Conservation (phyloP, 139 green algal genomes). For the Chlorella sp. region DNA sequence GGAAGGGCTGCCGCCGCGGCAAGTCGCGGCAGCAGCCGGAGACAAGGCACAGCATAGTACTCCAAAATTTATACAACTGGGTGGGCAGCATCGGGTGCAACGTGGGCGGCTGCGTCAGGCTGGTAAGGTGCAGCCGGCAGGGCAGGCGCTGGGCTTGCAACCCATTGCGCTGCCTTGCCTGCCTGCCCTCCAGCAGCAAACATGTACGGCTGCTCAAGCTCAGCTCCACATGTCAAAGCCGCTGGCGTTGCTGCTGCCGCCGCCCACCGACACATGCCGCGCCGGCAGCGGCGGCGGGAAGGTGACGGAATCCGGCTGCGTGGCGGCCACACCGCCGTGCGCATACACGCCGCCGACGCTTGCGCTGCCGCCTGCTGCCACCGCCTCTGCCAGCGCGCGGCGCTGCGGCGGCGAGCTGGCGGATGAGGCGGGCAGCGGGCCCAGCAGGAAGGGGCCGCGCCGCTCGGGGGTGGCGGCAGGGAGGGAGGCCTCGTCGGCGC, state of each 20-base stretch:
- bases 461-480: not conserved
- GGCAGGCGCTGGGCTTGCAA: too few species aligned
- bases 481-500: not conserved
- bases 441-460: conserved; percentile 4
- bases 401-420: not conserved
- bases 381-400: not conserved
- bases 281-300: not conserved
- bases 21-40: too few species aligned
- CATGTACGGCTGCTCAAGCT: too few species aligned
- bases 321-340: not conserved
- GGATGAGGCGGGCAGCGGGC: too few species aligned
- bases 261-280: not conserved
- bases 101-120: not conserved
- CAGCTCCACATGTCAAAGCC: not conserved
- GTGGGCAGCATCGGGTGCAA: not conserved
- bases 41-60: too few species aligned
- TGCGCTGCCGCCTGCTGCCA: not conserved
- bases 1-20: too few species aligned
- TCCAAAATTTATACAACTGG: too few species aligned
- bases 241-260: not conserved
- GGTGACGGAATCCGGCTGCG: not conserved
- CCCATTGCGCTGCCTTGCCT: not conserved
- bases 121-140: not conserved
- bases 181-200: not conserved
- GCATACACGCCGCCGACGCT: not conserved